phyloP scores from a whole-genome alignment of 1,284 basidiomycete genomes.

The Moniliophthora roreri region DNA sequence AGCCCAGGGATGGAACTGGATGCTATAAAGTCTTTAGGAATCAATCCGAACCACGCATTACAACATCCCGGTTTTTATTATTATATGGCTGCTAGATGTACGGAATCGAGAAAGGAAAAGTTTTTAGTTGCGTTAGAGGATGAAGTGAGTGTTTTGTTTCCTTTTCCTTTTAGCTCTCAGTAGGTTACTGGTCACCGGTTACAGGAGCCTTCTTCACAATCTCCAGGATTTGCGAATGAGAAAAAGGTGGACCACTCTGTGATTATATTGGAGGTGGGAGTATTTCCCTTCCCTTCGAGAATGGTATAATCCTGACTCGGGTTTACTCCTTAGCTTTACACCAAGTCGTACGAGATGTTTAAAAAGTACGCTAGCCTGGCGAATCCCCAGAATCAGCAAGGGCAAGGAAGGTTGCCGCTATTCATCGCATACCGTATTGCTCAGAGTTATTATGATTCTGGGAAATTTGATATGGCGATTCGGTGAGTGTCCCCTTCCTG shows the following conservation, averaged over 20 bases:
- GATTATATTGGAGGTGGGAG: constrained; percentile 74
- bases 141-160: constrained; percentile 43
- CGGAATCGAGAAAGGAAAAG: constrained; percentile 68
- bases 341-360: constrained; percentile 88
- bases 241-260: constrained; percentile 86
- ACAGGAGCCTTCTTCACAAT: constrained; percentile 11
- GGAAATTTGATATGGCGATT: constrained; percentile 82
- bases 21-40: constrained; percentile 50
- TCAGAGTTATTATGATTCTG: constrained; percentile 73
- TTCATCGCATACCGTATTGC: constrained; percentile 88
- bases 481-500: constrained; percentile 43
- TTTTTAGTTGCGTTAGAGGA: constrained; percentile 61
- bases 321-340: constrained; percentile 64
- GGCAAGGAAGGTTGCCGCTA: constrained; percentile 71
- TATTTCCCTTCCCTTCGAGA: neutral
- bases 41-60: constrained; percentile 72
- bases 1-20: constrained; percentile 48
- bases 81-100: constrained; percentile 83
- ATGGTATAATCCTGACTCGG: neutral
- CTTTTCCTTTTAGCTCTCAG: too few species aligned
- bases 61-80: constrained; percentile 93
- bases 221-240: constrained; percentile 79
- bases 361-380: constrained; percentile 60
- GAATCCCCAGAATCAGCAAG: constrained; percentile 39
- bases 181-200: neutral